Percentiles rank a stretch among this genome's conserved stretches.
Evolutionary conservation across 2,329 filamentous ascomycete species (phyloP).

Genomic region (Calonectria pauciramosa): DNA sequence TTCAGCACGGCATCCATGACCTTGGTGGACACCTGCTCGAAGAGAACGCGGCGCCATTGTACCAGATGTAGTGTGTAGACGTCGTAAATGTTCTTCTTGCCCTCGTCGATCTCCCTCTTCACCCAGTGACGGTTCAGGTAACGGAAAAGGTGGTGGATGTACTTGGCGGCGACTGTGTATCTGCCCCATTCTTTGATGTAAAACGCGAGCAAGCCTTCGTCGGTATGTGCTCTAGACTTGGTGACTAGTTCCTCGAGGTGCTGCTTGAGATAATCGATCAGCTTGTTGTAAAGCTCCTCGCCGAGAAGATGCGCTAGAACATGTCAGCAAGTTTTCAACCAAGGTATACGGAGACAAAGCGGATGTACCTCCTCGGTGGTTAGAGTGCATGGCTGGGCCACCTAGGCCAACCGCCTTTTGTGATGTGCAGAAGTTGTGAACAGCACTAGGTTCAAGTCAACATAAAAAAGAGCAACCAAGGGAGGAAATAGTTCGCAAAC

Average conservation of each 20-base stretch:
- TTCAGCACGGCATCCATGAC: constrained; percentile 97
- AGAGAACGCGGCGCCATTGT: constrained; percentile 94
- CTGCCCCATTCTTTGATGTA: constrained; percentile 98
- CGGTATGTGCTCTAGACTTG: constrained; percentile 83
- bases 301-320: constrained; percentile 87
- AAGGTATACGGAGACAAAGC: not conserved
- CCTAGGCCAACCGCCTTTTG: constrained; percentile 86
- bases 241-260: constrained; percentile 81
- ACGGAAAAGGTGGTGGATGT: constrained; percentile 95
- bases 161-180: constrained; percentile 96
- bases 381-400: constrained; percentile 54
- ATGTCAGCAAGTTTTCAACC: constrained; percentile 29
- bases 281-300: constrained; percentile 93
- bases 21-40: constrained; percentile 83
- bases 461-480: not conserved
- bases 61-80: constrained; percentile 98
- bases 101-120: constrained; percentile 98
- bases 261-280: constrained; percentile 85
- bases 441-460: constrained; percentile 72
- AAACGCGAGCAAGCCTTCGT: constrained; percentile 90
- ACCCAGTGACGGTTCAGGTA: constrained; percentile 99
- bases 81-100: constrained; percentile 98
- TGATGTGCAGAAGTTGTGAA: constrained; percentile 99
- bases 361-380: constrained; percentile 72
- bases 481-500: constrained; percentile 17